Percentiles rank a stretch among this genome's conserved stretches.
Evolutionary conservation across 176 grass and related monocot species (phyloP).

Genomic region (Oropetium thomaeum): DNA sequence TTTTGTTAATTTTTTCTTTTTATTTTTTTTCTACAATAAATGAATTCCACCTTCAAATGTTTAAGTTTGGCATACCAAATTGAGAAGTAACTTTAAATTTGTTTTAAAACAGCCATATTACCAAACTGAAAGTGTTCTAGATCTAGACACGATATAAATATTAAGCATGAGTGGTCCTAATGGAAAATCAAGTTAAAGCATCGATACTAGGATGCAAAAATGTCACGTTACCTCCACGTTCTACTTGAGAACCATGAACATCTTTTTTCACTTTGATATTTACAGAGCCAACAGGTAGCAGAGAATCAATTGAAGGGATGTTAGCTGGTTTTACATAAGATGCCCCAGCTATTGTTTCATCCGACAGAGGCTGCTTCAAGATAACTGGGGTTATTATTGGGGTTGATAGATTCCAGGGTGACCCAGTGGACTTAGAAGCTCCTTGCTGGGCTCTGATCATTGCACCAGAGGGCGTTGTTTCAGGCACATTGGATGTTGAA

Average conservation of each 20-base stretch:
- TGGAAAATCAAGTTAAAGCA: not conserved
- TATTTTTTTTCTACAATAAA: not conserved
- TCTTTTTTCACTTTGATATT: slow-evolving; percentile 30
- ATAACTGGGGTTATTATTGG: slow-evolving; percentile 24
- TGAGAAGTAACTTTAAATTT: not conserved
- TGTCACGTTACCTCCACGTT: slow-evolving; percentile 38
- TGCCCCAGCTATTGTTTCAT: slow-evolving; percentile 32
- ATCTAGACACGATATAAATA: not conserved
- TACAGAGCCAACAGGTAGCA: slow-evolving; percentile 29
- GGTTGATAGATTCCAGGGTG: slow-evolving; percentile 11
- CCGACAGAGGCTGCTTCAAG: slow-evolving; percentile 35
- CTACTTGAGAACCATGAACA: slow-evolving; percentile 35
- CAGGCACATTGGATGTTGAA: slow-evolving; percentile 35
- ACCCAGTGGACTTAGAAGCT: slow-evolving; percentile 33
- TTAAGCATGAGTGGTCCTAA: not conserved
- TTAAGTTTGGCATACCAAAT: not conserved
- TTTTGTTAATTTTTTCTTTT: not conserved
- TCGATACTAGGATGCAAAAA: slow-evolving; percentile 11
- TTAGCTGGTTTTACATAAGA: slow-evolving; percentile 25
- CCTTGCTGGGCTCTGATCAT: slow-evolving; percentile 22
- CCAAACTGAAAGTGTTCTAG: not conserved
- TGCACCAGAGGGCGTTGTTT: not conserved
- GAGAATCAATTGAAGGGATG: slow-evolving; percentile 21
- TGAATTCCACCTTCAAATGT: not conserved
- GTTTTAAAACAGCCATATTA: not conserved